Evolutionary conservation across 1,284 basidiomycete species (phyloP).

Genomic region (Porodaedalea pini): DNA sequence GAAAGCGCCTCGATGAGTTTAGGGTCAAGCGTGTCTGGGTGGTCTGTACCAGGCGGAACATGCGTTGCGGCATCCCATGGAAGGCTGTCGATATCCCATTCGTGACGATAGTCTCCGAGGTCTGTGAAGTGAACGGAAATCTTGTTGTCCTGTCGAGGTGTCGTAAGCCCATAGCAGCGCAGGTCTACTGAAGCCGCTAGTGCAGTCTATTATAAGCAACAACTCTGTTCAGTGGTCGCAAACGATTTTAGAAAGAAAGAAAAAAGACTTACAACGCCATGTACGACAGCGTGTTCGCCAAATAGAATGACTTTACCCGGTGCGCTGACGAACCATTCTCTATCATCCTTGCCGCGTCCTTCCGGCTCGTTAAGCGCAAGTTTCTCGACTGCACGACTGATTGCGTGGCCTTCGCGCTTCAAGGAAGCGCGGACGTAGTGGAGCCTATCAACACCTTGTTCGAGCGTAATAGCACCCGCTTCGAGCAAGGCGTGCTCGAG

Average conservation of each 20-base stretch:
- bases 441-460: constrained; percentile 37
- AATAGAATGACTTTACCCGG: constrained; percentile 99
- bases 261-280: constrained; percentile 77
- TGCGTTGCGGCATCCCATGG: constrained; percentile 80
- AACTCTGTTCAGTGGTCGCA: not conserved
- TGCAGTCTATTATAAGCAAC: constrained; percentile 63
- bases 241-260: not conserved
- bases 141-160: constrained; percentile 71
- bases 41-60: constrained; percentile 48
- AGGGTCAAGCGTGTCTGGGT: constrained; percentile 68
- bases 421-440: constrained; percentile 47
- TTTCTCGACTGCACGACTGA: constrained; percentile 66
- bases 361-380: constrained; percentile 42
- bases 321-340: constrained; percentile 86
- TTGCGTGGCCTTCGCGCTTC: constrained; percentile 38
- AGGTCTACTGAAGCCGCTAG: constrained; percentile 94
- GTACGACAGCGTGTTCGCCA: constrained; percentile 98
- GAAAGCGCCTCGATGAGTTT: constrained; percentile 67
- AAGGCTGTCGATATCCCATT: constrained; percentile 79
- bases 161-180: constrained; percentile 87
- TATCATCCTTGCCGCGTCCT: constrained; percentile 36
- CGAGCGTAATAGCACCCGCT: constrained; percentile 80
- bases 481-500: constrained; percentile 89
- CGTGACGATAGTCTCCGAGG: constrained; percentile 70
- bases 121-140: constrained; percentile 81